Percentiles rank a stretch among this genome's conserved stretches.
Conservation (phyloP, 1,284 basidiomycete genomes). For the Stereum hirsutum region DNA sequence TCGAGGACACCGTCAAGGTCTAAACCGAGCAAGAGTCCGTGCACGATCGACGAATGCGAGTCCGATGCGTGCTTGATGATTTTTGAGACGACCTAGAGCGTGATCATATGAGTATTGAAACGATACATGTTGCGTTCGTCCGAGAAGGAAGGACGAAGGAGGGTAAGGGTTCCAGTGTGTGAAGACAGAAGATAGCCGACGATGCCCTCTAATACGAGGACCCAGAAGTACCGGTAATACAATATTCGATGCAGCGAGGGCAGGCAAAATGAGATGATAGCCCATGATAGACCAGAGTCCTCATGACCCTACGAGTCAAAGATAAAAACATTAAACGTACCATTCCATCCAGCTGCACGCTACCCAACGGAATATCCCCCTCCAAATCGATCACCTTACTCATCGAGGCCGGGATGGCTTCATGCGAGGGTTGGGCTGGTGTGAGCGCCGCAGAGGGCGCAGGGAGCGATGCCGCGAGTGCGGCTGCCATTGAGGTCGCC, state of each 20-base stretch:
- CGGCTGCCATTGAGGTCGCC: conserved; percentile 82
- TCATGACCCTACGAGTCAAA: not conserved
- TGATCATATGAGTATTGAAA: not conserved
- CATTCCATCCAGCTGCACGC: conserved; percentile 78
- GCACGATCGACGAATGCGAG: conserved; percentile 54
- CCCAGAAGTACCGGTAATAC: too few species aligned
- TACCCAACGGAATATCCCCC: conserved; percentile 71
- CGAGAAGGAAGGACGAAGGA: not conserved
- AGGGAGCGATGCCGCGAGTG: conserved; percentile 78
- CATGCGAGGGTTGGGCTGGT: conserved; percentile 59
- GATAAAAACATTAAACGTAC: conserved; percentile 35
- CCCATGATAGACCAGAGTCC: too few species aligned
- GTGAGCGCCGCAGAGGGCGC: conserved; percentile 47
- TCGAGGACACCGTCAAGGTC: conserved; percentile 89
- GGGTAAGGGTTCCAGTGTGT: too few species aligned
- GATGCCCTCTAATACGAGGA: too few species aligned
- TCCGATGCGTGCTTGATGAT: conserved; percentile 84
- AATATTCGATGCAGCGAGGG: too few species aligned
- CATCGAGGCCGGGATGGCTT: conserved; percentile 83
- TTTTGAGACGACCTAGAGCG: conserved; percentile 76
- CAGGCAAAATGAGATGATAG: too few species aligned
- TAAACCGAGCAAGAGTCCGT: conserved; percentile 84
- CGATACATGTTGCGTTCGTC: not conserved
- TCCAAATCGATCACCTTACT: conserved; percentile 87
- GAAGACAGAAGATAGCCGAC: too few species aligned